A percentile compares a stretch with the other conserved stretches of the same genome.
These are phyloP conservation scores for Silene coronaria DNA, from an alignment of 179 eudicot genomes.

Conservation along the genomic window DNA sequence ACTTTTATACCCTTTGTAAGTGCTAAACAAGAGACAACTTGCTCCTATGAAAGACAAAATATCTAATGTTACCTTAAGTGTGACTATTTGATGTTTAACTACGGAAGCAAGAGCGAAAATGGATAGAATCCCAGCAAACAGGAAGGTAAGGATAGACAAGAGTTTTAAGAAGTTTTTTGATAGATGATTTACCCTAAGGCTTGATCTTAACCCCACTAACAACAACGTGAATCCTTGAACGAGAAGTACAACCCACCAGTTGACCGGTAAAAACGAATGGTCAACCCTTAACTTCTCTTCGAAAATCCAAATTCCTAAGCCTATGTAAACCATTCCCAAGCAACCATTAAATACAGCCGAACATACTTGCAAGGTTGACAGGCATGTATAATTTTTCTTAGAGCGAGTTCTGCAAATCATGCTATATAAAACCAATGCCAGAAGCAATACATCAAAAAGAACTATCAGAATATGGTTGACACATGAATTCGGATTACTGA, in stretches of 20 bases:
- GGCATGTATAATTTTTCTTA: neutral
- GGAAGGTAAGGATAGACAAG: conserved; percentile 35
- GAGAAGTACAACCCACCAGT: conserved; percentile 42
- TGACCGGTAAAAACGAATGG: conserved; percentile 34
- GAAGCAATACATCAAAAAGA: conserved; percentile 33
- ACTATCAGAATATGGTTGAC: conserved; percentile 9
- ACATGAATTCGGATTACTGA: conserved; percentile 17
- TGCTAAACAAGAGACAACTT: conserved; percentile 18
- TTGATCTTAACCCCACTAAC: conserved; percentile 35
- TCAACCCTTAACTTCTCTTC: conserved; percentile 29
- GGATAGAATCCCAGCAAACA: conserved; percentile 35
- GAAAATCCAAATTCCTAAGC: conserved; percentile 45
- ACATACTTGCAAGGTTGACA: conserved; percentile 18
- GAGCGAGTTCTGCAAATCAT: conserved; percentile 26
- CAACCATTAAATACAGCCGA: conserved; percentile 49
- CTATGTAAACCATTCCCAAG: conserved; percentile 42
- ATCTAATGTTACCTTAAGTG: conserved; percentile 21
- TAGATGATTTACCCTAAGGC: conserved; percentile 37
- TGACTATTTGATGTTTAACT: conserved; percentile 18
- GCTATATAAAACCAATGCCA: conserved; percentile 31
- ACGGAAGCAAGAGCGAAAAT: conserved; percentile 34
- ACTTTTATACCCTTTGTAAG: conserved; percentile 37
- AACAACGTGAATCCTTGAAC: conserved; percentile 53
- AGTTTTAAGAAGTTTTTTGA: conserved; percentile 30
- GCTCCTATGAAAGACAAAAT: conserved; percentile 29